Base-by-base conservation (phyloP, 225 moss, liverwort and hornwort species). In the Anthoceros angustus region DNA sequence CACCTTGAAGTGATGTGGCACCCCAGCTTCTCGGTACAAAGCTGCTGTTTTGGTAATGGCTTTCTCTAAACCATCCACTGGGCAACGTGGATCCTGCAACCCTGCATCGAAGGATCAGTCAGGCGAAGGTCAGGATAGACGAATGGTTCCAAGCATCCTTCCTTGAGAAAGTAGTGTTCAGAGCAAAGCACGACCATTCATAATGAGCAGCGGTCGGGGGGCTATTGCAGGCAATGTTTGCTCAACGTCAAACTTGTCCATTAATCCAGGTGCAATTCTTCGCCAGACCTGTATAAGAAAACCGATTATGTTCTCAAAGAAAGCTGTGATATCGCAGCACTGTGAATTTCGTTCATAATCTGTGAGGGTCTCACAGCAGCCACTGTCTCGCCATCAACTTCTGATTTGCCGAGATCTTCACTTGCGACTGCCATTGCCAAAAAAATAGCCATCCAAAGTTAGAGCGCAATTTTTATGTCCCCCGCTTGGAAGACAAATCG, bases 261-360 rank as follows among this genome's bases (percentile, higher is more conserved):
- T 79, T 65, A 95, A 68, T 40, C 95, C 95, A 0, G 95, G 95
- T 43, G 91, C 84, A 40, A 95, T 77, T 49, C 82, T 82, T 66
- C 76, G 79, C 95, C 95, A 95, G 42, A 95, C 94, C 87, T 90
- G 69, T 41, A 48, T 45, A 46, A 25, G 39, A 42, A 25, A 67
- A 24, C 20, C 14, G 25, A 67, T 3, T 10, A 43, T 6, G 46
- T 18, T 0, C 12, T 2, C 1, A 2, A 48, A 48, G 46, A 12
- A 12, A 18, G 46, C 12, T 48, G 46, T 4, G 46, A 48, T 6
- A 48, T 48, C 5, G 14, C 1, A 48, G 14, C 5, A 48, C 46
- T 1, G 18, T 48, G 18, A 12, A 48, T 12, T 12, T 2, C 12
- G 2, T 12, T 48, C 46, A 48, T 48, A 5, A 12, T 12, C 46